Base-by-base conservation (phyloP, 2,329 filamentous ascomycete genomes). In the Xylariaceae sp. region DNA sequence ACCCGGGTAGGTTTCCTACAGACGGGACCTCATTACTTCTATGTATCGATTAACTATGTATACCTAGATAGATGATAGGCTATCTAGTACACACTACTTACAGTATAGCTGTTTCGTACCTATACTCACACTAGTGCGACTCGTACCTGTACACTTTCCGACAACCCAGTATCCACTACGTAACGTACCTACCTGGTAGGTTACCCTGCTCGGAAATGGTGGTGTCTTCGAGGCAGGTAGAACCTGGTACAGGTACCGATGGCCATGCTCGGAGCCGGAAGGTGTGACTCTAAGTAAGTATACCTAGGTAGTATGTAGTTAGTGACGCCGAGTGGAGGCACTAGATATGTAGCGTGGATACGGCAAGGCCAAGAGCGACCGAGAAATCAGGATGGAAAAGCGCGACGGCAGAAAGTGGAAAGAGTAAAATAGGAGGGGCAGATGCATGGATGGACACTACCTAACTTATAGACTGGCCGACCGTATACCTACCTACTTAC, bases 241-340 rank as follows among this genome's bases (percentile, higher is more conserved):
- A 37, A 37, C 35, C 35, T 37, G 39, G n/a, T 26, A 4, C 43
- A 6, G 27, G 11, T 30, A 31, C 19, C 9, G 42, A 19, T 47
- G 37, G 27, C 29, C 39, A 26, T 49, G 53, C 53, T 60, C 58
- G 55, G 58, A 60, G 58, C 55, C 58, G 58, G 58, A 12, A 48
- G 29, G 44, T 45, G 49, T 41, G 26, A 47, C 47, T 54, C 6
- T 44, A 8, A 5, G 6, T 27, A 40, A 19, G 19, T 19, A 19
- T 19, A 19, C 19, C 19, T 19, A n/a, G n/a, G n/a, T n/a, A 19
- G 19, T 19, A 19, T 19, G 19, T 19, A 19, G 19, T 19, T n/a
- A 37, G 12, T 53, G 53, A 53, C 48, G 50, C 57, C 57, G 57
- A n/a, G 35, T 39, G 29, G 30, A 41, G 30, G 9, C 12, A 34